Evolutionary conservation across 2,329 filamentous ascomycete genomes (phyloP).

Genomic region (Cytospora chrysosperma): DNA sequence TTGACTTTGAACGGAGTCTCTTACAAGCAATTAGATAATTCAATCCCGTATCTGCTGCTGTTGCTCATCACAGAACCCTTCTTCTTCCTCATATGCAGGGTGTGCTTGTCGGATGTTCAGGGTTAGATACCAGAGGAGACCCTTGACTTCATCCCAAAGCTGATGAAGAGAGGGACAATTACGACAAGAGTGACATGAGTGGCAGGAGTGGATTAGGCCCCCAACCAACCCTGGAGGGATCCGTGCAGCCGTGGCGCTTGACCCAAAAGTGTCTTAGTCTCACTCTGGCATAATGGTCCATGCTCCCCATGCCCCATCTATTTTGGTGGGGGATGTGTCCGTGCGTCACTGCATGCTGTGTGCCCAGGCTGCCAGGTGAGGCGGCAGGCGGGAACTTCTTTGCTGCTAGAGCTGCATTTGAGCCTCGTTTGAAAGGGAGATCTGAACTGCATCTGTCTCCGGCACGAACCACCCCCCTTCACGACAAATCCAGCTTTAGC

Average conservation of each 20-base stretch:
- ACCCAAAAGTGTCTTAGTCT: not conserved
- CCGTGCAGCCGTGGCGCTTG: not conserved
- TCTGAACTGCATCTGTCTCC: slow-evolving; percentile 13
- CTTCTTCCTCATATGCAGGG: too few relatives aligned
- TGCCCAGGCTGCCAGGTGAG: too few relatives aligned
- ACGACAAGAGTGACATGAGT: not conserved
- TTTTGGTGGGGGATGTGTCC: slow-evolving; percentile 17
- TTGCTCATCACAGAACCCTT: not conserved
- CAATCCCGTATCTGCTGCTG: not conserved
- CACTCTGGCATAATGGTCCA: not conserved
- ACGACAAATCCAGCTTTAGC: not conserved
- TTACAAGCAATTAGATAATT: slow-evolving; percentile 25
- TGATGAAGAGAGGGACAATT: not conserved
- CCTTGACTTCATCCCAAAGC: not conserved
- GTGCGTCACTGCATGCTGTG: slow-evolving; percentile 22
- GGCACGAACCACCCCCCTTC: slow-evolving; percentile 1
- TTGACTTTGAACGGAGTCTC: slow-evolving; percentile 50
- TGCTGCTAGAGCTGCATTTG: slow-evolving; percentile 17
- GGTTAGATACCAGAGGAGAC: not conserved
- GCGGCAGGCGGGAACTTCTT: slow-evolving; percentile 22
- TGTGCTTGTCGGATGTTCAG: not conserved
- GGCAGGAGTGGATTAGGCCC: not conserved
- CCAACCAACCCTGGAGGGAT: not conserved
- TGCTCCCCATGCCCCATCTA: not conserved
- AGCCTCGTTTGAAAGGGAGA: slow-evolving; percentile 15